Evolutionary conservation across 257 asterid species (phyloP).

Genomic region (Hygrophila difformis): DNA sequence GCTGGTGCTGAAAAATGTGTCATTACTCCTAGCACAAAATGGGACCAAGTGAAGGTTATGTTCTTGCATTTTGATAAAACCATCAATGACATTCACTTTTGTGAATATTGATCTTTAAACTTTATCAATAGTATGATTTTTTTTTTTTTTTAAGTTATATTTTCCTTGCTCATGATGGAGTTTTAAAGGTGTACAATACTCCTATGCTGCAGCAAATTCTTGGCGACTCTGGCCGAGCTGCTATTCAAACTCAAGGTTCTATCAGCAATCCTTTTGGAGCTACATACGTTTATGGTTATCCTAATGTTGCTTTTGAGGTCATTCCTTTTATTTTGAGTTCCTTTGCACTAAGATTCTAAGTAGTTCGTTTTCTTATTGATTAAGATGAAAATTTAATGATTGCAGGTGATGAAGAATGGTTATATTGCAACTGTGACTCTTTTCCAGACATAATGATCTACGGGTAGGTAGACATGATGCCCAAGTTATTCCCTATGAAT

Average conservation of each 20-base stretch:
- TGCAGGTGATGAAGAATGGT: conserved; percentile 82
- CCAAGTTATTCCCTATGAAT: too few species aligned
- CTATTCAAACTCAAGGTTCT: conserved; percentile 81
- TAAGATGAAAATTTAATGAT: conserved; percentile 3
- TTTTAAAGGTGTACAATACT: neutral
- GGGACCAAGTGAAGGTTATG: conserved; percentile 83
- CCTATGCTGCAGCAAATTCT: conserved; percentile 47
- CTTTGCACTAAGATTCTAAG: neutral
- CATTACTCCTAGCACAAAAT: conserved; percentile 62
- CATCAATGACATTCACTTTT: too few species aligned
- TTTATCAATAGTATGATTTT: too few species aligned
- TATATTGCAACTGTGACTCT: conserved; percentile 76
- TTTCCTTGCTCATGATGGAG: neutral
- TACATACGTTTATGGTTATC: conserved; percentile 80
- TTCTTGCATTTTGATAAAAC: neutral
- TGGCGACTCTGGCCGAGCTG: conserved; percentile 77
- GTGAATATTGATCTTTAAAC: too few species aligned
- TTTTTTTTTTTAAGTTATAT: too few species aligned
- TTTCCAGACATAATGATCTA: conserved; percentile 41
- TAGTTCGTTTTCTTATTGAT: conserved; percentile 1
- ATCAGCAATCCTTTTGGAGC: conserved; percentile 75
- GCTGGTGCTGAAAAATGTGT: conserved; percentile 27
- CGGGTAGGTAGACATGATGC: conserved; percentile 8
- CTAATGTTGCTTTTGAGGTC: conserved; percentile 75
- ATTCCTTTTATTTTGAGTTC: conserved; percentile 3